phyloP scores from a whole-genome alignment of 1,284 basidiomycete species.

The Pseudozyma tsukubaensis region DNA sequence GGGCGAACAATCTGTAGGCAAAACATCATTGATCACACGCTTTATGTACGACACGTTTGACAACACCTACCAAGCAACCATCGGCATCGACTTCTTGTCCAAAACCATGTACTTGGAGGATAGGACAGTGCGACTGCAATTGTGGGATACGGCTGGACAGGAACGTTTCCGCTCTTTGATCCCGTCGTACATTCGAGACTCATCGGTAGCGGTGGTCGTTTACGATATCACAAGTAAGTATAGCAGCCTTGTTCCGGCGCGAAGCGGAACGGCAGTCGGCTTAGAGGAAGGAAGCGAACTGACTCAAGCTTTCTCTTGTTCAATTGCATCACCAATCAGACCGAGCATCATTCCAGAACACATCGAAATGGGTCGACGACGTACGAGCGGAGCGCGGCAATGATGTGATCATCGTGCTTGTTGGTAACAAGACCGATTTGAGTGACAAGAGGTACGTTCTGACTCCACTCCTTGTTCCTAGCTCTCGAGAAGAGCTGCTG shows the following conservation, averaged over 20 bases:
- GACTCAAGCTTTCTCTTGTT: too few relatives aligned
- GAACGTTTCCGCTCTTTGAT: constrained; percentile 98
- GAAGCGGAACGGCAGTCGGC: too few relatives aligned
- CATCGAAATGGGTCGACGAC: constrained; percentile 99
- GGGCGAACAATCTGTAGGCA: constrained; percentile 66
- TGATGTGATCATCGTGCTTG: constrained; percentile 98
- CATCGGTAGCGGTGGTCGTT: constrained; percentile 96
- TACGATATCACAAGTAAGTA: constrained; percentile 96
- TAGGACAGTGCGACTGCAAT: constrained; percentile 93
- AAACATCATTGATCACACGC: constrained; percentile 95
- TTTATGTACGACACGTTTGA: constrained; percentile 99
- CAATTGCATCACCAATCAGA: constrained; percentile 70
- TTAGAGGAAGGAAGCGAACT: too few relatives aligned
- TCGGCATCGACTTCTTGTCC: constrained; percentile 98
- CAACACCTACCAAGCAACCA: constrained; percentile 99
- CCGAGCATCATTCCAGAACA: constrained; percentile 95
- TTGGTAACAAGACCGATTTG: constrained; percentile 97
- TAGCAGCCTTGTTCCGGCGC: too few relatives aligned
- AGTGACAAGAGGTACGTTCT: constrained; percentile 63
- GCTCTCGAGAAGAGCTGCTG: background rate
- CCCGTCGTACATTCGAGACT: constrained; percentile 98
- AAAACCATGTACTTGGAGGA: constrained; percentile 99
- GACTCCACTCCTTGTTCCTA: background rate
- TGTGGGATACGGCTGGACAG: constrained; percentile 97
- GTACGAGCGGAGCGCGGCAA: constrained; percentile 96